These are phyloP conservation scores for Pochonia chlamydosporia DNA, from an alignment of 2,329 filamentous ascomycete genomes.

Conservation along the genomic window DNA sequence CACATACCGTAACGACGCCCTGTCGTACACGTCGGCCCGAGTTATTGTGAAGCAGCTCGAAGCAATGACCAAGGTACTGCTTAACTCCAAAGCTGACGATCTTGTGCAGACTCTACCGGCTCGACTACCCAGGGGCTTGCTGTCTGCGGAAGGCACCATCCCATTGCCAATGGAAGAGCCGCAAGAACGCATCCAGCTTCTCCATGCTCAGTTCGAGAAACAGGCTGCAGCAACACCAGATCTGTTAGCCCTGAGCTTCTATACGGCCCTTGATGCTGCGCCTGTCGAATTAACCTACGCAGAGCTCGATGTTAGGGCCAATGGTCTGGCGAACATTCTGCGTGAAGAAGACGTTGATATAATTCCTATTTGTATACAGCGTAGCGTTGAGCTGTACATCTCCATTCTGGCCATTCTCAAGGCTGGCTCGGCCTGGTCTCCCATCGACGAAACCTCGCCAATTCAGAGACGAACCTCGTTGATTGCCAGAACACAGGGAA, in stretches of 20 bases:
- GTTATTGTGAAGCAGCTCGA: slow-evolving; percentile 14
- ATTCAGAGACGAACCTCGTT: slow-evolving; percentile 30
- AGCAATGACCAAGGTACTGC: slow-evolving; percentile 10
- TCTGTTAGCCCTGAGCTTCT: slow-evolving; percentile 13
- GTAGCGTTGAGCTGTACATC: slow-evolving; percentile 29
- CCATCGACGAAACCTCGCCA: slow-evolving; percentile 32
- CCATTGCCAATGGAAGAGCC: slow-evolving; percentile 15
- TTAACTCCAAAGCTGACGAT: slow-evolving; percentile 8
- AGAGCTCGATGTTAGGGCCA: slow-evolving; percentile 28
- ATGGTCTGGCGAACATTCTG: slow-evolving; percentile 23
- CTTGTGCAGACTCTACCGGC: slow-evolving; percentile 8
- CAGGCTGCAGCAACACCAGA: slow-evolving; percentile 15
- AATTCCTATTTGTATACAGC: slow-evolving; percentile 32
- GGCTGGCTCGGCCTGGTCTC: slow-evolving; percentile 34
- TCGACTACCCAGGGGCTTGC: slow-evolving; percentile 7
- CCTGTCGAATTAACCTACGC: slow-evolving; percentile 24
- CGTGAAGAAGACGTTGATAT: slow-evolving; percentile 20
- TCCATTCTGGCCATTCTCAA: slow-evolving; percentile 36
- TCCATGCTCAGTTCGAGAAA: slow-evolving; percentile 18
- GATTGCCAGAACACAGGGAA: slow-evolving; percentile 25
- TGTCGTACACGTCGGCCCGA: slow-evolving; percentile 13
- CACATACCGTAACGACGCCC: slow-evolving; percentile 7
- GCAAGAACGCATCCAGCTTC: slow-evolving; percentile 12
- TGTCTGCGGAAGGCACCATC: slow-evolving; percentile 12
- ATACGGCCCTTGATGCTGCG: slow-evolving; percentile 14